These are phyloP conservation scores for Trichocladium uniseriatum DNA, from an alignment of 495 filamentous ascomycete species.

Conservation along the genomic window DNA sequence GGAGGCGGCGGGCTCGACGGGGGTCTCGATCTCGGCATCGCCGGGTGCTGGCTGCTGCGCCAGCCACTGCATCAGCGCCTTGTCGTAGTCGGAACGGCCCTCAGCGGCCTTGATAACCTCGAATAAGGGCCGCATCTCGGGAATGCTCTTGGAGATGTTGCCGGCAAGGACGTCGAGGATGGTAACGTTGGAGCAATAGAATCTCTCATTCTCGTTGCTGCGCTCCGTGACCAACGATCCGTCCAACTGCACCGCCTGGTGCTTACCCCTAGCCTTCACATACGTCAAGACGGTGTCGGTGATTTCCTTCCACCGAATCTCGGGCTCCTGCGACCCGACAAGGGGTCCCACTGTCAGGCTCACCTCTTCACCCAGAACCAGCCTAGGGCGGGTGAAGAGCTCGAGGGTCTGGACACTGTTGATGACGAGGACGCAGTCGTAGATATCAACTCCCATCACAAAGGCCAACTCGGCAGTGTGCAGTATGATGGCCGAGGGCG, in stretches of 20 bases:
- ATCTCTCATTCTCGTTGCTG: slow-evolving; percentile 79
- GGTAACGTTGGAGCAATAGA: slow-evolving; percentile 64
- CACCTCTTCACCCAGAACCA: slow-evolving; percentile 71
- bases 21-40: slow-evolving; percentile 54
- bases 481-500: slow-evolving; percentile 77
- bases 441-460: slow-evolving; percentile 81
- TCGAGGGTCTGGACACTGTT: slow-evolving; percentile 74
- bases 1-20: slow-evolving; percentile 22
- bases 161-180: slow-evolving; percentile 77
- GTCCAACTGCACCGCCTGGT: slow-evolving; percentile 71
- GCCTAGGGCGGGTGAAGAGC: slow-evolving; percentile 65
- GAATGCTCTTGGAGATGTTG: slow-evolving; percentile 60
- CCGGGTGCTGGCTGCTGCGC: slow-evolving; percentile 57
- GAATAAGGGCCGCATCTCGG: slow-evolving; percentile 54
- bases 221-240: slow-evolving; percentile 80
- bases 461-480: slow-evolving; percentile 85
- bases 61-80: slow-evolving; percentile 38
- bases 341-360: slow-evolving; percentile 71
- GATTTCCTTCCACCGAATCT: slow-evolving; percentile 51
- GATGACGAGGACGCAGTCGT: slow-evolving; percentile 86
- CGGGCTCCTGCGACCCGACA: slow-evolving; percentile 67
- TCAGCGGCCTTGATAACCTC: slow-evolving; percentile 80
- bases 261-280: slow-evolving; percentile 77
- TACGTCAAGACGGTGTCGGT: slow-evolving; percentile 72
- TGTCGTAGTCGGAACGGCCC: slow-evolving; percentile 65